Evolutionary conservation across 331 rosid species (phyloP), one percentile per base, ranked within the genome.

Genomic region (Arachis monticola): DNA sequence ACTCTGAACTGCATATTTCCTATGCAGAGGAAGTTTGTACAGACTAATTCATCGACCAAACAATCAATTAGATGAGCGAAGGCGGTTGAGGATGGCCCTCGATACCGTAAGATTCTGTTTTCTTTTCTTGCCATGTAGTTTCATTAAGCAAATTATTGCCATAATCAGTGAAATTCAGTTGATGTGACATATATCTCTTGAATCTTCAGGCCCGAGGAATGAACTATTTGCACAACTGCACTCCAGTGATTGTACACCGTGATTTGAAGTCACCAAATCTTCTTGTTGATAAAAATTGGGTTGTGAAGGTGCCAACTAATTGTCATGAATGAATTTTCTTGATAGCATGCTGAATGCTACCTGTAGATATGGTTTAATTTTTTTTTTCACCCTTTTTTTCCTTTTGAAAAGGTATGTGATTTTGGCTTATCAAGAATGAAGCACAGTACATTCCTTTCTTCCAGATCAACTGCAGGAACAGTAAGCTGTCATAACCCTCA

Each of bases 201-300:
- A 81, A 73, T 74, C 38, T 78, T 74, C 87, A 93, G 98, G 97
- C 98, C 55, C 88, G 98, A 67, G 98, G 98, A 83, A 91, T 93
- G 98, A 93, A 91, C 83, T 93, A 93, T 77, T 85, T 93, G 90
- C 98, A 93, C 82, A 93, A 73, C 73, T 88, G 94, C 86, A 77
- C 84, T 52, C 98, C 98, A 4, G 85, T 86, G 59, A 77, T 93
- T 66, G 98, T 93, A 48, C 98, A 93, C 71, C 97, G 97, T 60
- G 98, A 93, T 82, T 83, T 93, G 92, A 93, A 93, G 85, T 93
- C 98, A 60, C 98, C 98, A 59, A 93, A 93, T 86, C 97, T 93
- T 78, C 96, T 93, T 59, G 98, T 93, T 55, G 98, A 93, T 73
- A 89, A 82, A 82, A 89, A 93, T 75, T 91, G 98, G 98, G 91